phyloP scores from a whole-genome alignment of 2,329 filamentous ascomycete genomes.

The Hypoxylon sp. region DNA sequence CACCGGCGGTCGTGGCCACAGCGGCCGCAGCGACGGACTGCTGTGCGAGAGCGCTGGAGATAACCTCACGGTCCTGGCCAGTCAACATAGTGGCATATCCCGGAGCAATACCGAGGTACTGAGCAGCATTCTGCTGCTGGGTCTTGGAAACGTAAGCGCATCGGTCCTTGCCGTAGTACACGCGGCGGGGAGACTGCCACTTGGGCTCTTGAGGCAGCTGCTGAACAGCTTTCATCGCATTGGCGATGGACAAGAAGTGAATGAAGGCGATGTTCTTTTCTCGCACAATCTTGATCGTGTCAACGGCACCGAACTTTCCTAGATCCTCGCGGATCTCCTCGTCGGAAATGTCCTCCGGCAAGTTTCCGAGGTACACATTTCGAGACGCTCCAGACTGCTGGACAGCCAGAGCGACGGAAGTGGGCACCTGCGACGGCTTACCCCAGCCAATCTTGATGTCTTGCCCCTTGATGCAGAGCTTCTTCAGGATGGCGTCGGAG shows the following conservation, averaged over 20 bases:
- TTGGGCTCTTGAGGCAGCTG: constrained; percentile 96
- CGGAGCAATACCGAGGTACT: constrained; percentile 96
- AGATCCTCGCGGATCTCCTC: constrained; percentile 94
- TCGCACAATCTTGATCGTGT: constrained; percentile 96
- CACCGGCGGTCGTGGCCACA: constrained; percentile 94
- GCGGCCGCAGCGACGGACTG: constrained; percentile 97
- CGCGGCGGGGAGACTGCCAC: constrained; percentile 93
- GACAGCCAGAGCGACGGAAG: constrained; percentile 94
- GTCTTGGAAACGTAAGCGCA: constrained; percentile 99
- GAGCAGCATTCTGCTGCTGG: constrained; percentile 97
- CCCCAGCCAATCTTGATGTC: constrained; percentile 99
- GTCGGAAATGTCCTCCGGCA: constrained; percentile 88
- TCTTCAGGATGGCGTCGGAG: constrained; percentile 99
- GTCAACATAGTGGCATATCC: constrained; percentile 97
- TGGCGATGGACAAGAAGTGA: constrained; percentile 93
- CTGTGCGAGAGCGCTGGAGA: constrained; percentile 94
- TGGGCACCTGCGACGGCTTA: constrained; percentile 97
- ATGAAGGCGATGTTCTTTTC: constrained; percentile 99
- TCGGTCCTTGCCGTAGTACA: constrained; percentile 98
- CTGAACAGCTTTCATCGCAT: constrained; percentile 96
- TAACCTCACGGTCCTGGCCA: constrained; percentile 93
- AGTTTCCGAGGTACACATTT: constrained; percentile 95
- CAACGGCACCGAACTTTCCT: constrained; percentile 94
- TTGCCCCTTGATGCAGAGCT: constrained; percentile 96
- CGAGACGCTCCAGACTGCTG: constrained; percentile 96